These are phyloP conservation scores for Cryphonectria parasitica DNA, from an alignment of 2,329 filamentous ascomycete genomes.

Conservation along the genomic window DNA sequence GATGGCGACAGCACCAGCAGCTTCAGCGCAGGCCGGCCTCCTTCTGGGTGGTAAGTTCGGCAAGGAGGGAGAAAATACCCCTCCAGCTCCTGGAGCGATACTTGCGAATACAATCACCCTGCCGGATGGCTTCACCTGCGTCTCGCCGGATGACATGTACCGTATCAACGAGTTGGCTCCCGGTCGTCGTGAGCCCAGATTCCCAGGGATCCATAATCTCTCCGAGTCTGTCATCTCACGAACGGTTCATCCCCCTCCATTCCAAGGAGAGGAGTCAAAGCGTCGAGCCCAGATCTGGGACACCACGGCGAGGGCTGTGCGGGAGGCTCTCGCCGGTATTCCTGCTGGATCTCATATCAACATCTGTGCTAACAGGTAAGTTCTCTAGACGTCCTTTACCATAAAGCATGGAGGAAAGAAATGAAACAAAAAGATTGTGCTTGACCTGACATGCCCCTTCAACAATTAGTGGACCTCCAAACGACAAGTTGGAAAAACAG, in stretches of 20 bases:
- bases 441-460: too few species aligned
- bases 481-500: conserved; percentile 8
- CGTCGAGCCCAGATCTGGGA: conserved; percentile 12
- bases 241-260: not conserved
- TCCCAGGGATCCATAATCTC: conserved; percentile 21
- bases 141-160: conserved; percentile 22
- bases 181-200: conserved; percentile 20
- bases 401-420: not conserved
- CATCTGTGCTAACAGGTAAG: conserved; percentile 23
- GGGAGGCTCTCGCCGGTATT: conserved; percentile 14
- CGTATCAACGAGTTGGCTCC: conserved; percentile 13
- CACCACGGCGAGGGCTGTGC: conserved; percentile 4
- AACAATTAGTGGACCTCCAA: not conserved
- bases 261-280: not conserved
- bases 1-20: not conserved
- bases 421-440: too few species aligned
- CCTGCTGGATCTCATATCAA: conserved; percentile 23
- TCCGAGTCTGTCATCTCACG: conserved; percentile 15
- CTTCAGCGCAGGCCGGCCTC: not conserved
- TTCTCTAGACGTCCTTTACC: not conserved
- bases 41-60: conserved; percentile 7
- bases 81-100: conserved; percentile 5
- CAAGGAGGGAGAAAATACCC: not conserved
- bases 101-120: conserved; percentile 2
- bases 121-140: conserved; percentile 5